Base-by-base conservation (phyloP, 352 stramenopile species). In the Pythium chondricola region DNA sequence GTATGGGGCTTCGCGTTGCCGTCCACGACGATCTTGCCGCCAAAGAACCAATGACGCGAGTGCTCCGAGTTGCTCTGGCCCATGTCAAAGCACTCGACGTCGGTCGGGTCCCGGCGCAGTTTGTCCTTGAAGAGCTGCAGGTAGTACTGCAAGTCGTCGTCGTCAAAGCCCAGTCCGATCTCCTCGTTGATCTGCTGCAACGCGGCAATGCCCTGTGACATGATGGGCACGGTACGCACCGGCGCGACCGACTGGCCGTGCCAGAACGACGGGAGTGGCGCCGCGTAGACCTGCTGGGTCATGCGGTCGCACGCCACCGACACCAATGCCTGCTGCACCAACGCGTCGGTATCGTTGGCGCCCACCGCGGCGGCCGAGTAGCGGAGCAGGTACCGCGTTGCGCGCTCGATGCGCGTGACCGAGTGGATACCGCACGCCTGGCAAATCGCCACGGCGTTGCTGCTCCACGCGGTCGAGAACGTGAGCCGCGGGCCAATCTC, bases 41-140 rank as follows among this genome's bases (percentile, higher is more conserved):
- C 88, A 61, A 99, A 99, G 74, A 99, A 99, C 96, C 97, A 99
- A 63, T 99, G 97, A 41, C 97, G 91, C 39, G 94, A 99, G 79
- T 99, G 97, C 71, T 99, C 97, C 43, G 93, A 98, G 82, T 99
- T 99, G 49, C 73, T 93, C 71, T 98, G 94, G 14, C 93, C 93
- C 87, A 99, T 98, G 71, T 99, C 97, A 65, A 99, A 99, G 63
- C 96, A 98, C 79, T 99, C 97, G 40, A 99, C 97, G 69, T 99
- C 96, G 6, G 96, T 99, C 40, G 97, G 97, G 70, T 99, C 86
- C 30, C 97, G 85, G 31, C 83, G 69, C 33, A 99, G 77, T 74
- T 98, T 98, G 59, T 99, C 83, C 73, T 97, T 81, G 63, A 96
- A 99, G 14, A 99, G 75, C 25, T 94, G 80, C 3, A 97, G 86